Base-by-base conservation (phyloP, 371 early-diverging fungal genomes). In the Apophysomyces trapeziformis region DNA sequence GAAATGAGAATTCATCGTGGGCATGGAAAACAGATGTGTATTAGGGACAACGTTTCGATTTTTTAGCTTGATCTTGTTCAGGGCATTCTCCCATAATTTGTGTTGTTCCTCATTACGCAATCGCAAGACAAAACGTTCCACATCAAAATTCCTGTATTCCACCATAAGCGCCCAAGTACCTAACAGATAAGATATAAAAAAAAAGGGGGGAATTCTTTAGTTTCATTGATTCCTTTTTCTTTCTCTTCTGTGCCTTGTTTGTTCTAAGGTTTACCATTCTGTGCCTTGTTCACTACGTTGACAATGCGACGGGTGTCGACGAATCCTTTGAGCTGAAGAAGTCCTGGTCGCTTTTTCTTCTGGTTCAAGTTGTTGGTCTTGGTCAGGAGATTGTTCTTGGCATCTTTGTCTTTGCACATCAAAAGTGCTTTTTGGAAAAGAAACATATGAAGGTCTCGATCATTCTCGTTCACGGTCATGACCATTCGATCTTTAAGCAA, bases 81-180 rank as follows among this genome's bases (percentile, higher is more conserved):
- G 68, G 1, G 92, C 84, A 18, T 76, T 73, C 73, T 90, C 88
- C 98, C 99, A 99, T 62, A 91, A 78, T 57, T 87, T 89, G 21
- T 94, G 85, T 73, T 96, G 96, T 66, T 99, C 99, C 66, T 91
- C 93, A 64, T 94, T 93, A 21, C 94, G 83, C 75, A 94, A 93
- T 58, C 88, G 88, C 16, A 98, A 74, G 39, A 90, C 88, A 68
- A 99, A 92, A 54, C 89, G 85, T 59, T 95, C 93, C 70, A 90
- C 82, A 8, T 90, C 92, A 14, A 85, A 80, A 45, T 89, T 89
- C 38, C 81, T 79, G 89, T 95, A 92, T 66, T 85, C 91, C 32
- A 96, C 85, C 38, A 86, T 84, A 11, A 93, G 70, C 47, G 79
- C 70, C 85, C 88, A 85, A 57, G 82, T 56, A 65, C 71, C 69